Evolutionary conservation across 345 rosid species (phyloP).

Genomic region (Nasturtium officinale): DNA sequence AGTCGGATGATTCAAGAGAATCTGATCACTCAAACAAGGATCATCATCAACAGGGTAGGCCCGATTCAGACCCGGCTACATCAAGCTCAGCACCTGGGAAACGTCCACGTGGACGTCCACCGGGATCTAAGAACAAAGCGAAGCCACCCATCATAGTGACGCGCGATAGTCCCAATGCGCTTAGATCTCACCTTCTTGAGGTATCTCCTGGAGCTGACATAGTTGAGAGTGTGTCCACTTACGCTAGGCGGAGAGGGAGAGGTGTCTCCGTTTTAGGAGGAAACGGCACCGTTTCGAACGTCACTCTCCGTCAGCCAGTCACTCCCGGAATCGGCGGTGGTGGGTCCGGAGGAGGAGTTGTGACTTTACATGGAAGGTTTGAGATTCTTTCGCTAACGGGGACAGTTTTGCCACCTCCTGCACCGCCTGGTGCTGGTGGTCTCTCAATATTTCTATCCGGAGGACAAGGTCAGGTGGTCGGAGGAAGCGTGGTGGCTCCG

Average conservation of each 20-base stretch:
- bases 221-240: slow-evolving; percentile 57
- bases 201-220: slow-evolving; percentile 67
- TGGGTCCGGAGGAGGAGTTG: slow-evolving; percentile 48
- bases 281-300: slow-evolving; percentile 65
- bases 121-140: slow-evolving; percentile 78
- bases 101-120: slow-evolving; percentile 82
- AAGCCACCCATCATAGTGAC: slow-evolving; percentile 76
- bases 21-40: slow-evolving; percentile 39
- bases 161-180: slow-evolving; percentile 75
- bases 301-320: slow-evolving; percentile 67
- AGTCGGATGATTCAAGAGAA: slow-evolving; percentile 49
- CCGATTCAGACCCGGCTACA: slow-evolving; percentile 46
- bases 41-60: slow-evolving; percentile 34
- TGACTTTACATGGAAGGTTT: slow-evolving; percentile 78
- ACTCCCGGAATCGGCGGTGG: slow-evolving; percentile 43
- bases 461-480: slow-evolving; percentile 81
- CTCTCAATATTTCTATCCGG: slow-evolving; percentile 72
- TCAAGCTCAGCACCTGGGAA: slow-evolving; percentile 45
- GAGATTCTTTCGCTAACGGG: slow-evolving; percentile 80
- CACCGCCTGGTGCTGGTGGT: slow-evolving; percentile 79
- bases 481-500: slow-evolving; percentile 71
- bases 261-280: slow-evolving; percentile 76
- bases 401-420: slow-evolving; percentile 83
- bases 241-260: slow-evolving; percentile 72
- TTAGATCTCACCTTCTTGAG: slow-evolving; percentile 76